These are phyloP conservation scores for Peniophora sp. DNA, from an alignment of 1,284 basidiomycete species.

Conservation along the genomic window DNA sequence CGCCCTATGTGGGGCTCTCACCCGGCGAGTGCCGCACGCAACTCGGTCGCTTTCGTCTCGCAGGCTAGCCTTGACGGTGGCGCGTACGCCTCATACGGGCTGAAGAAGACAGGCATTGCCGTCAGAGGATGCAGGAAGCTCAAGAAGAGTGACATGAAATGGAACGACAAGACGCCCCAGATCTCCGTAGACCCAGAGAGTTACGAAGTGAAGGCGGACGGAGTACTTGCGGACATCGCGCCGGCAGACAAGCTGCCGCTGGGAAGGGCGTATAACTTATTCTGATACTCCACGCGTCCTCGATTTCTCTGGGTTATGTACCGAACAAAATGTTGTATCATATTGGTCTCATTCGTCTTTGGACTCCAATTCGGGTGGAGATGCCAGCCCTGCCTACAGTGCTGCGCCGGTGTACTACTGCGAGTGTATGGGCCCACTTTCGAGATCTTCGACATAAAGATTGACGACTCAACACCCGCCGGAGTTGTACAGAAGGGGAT, in stretches of 20 bases:
- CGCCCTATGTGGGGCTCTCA: conserved; percentile 88
- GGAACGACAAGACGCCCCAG: conserved; percentile 75
- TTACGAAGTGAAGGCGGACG: conserved; percentile 83
- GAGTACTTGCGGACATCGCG: conserved; percentile 64
- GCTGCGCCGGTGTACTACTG: too few species aligned
- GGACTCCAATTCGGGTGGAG: too few species aligned
- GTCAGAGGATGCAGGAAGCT: conserved; percentile 76
- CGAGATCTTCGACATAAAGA: too few species aligned
- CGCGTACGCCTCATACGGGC: conserved; percentile 59
- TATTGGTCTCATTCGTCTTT: too few species aligned
- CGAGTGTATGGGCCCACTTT: too few species aligned
- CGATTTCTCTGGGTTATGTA: too few species aligned
- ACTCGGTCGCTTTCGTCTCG: conserved; percentile 86
- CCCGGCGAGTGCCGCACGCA: conserved; percentile 67
- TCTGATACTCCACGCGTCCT: too few species aligned
- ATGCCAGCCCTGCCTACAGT: too few species aligned
- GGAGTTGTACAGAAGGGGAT: too few species aligned
- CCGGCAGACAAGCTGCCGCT: conserved; percentile 72
- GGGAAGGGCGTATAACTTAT: conserved; percentile 65
- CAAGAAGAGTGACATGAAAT: conserved; percentile 89
- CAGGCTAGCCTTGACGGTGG: conserved; percentile 60
- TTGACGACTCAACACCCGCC: too few species aligned
- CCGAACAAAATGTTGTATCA: too few species aligned
- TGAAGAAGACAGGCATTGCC: conserved; percentile 70
- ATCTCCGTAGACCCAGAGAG: conserved; percentile 91